A percentile compares a stretch with the other conserved stretches of the same genome.
Evolutionary conservation across 768 basidiomycete genomes (phyloP).

Genomic region (Xerocomellus intermedius): DNA sequence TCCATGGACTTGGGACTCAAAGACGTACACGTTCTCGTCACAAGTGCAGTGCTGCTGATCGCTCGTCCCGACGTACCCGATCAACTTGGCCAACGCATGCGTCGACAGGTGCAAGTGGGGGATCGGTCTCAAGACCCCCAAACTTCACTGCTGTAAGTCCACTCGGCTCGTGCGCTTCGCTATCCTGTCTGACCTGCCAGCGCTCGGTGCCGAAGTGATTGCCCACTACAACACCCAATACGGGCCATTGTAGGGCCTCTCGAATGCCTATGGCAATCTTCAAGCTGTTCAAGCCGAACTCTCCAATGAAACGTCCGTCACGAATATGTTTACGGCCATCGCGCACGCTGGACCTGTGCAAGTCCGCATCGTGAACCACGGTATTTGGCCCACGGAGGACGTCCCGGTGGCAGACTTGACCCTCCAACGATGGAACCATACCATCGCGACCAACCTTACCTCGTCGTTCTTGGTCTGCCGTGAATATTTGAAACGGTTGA

Average conservation of each 20-base stretch:
- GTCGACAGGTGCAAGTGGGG: conserved; percentile 68
- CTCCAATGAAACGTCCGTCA: conserved; percentile 52
- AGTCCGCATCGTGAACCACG: conserved; percentile 63
- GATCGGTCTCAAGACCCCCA: conserved; percentile 64
- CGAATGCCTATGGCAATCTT: conserved; percentile 32
- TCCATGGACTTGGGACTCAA: conserved; percentile 57
- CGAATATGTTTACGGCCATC: conserved; percentile 44
- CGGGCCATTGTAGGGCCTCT: conserved; percentile 41
- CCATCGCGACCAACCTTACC: conserved; percentile 62
- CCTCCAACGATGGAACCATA: conserved; percentile 61
- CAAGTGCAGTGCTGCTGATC: conserved; percentile 52
- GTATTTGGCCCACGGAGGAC: conserved; percentile 44
- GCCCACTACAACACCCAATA: conserved; percentile 66
- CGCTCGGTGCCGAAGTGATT: conserved; percentile 68
- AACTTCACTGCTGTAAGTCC: conserved; percentile 52
- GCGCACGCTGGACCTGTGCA: conserved; percentile 49
- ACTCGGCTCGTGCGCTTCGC: background rate
- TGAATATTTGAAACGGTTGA: conserved; percentile 53
- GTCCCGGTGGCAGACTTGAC: conserved; percentile 55
- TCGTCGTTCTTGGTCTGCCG: conserved; percentile 66
- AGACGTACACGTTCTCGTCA: conserved; percentile 65
- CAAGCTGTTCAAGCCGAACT: conserved; percentile 56
- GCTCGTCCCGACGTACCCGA: background rate
- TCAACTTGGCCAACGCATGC: background rate
- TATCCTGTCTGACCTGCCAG: conserved; percentile 32